These are phyloP conservation scores for Sclerotinia borealis DNA, from an alignment of 2,329 filamentous ascomycete genomes.

Conservation along the genomic window DNA sequence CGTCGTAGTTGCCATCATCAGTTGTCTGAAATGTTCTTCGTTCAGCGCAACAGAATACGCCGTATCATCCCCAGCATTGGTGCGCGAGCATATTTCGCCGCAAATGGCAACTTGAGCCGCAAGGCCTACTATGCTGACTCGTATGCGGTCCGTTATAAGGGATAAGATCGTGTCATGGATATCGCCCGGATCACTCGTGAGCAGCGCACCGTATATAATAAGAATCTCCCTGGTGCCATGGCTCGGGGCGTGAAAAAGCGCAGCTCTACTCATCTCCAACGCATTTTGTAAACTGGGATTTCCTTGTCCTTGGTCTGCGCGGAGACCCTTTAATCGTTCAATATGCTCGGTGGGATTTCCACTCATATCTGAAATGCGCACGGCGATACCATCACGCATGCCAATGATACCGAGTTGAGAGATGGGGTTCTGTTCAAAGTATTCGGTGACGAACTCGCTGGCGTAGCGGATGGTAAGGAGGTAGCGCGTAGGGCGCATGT, in stretches of 20 bases:
- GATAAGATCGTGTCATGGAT: slow-evolving; percentile 83
- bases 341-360: slow-evolving; percentile 90
- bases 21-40: slow-evolving; percentile 78
- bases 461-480: slow-evolving; percentile 77
- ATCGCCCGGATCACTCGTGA: slow-evolving; percentile 88
- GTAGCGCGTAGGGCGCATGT: slow-evolving; percentile 82
- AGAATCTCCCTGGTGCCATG: slow-evolving; percentile 93
- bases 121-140: slow-evolving; percentile 83
- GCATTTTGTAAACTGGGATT: slow-evolving; percentile 87
- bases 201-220: slow-evolving; percentile 82
- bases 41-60: slow-evolving; percentile 82
- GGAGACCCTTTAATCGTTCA: slow-evolving; percentile 62
- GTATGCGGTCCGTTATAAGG: slow-evolving; percentile 75
- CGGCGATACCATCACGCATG: slow-evolving; percentile 86
- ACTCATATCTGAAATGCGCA: slow-evolving; percentile 80
- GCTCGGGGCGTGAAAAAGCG: slow-evolving; percentile 84
- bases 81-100: slow-evolving; percentile 78
- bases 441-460: slow-evolving; percentile 83
- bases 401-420: slow-evolving; percentile 89
- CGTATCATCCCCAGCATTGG: slow-evolving; percentile 71
- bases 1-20: slow-evolving; percentile 84
- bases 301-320: slow-evolving; percentile 62
- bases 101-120: slow-evolving; percentile 91
- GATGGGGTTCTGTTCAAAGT: slow-evolving; percentile 98
- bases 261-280: slow-evolving; percentile 87